A percentile compares a stretch with the other conserved stretches of the same genome.
Evolutionary conservation across 768 basidiomycete species (phyloP).

Genomic region (Kwoniella europaea): DNA sequence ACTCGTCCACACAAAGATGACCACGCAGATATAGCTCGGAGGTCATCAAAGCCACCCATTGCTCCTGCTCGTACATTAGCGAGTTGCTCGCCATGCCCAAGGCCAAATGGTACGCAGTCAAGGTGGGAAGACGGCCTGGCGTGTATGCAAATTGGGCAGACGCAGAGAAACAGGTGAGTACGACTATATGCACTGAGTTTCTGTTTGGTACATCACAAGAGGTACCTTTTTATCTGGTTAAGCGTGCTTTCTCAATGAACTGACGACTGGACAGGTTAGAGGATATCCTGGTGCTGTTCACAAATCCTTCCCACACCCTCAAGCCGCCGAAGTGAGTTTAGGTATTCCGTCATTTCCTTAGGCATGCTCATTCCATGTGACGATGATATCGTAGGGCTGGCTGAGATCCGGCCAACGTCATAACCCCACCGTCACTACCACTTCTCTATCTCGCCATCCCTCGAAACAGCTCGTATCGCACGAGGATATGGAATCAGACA

Average conservation of each 20-base stretch:
- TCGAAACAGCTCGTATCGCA: neutral
- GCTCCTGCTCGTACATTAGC: too few species aligned
- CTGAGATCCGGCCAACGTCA: neutral
- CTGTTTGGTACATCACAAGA: too few species aligned
- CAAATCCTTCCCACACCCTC: constrained; percentile 27
- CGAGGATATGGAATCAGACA: neutral
- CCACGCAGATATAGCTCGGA: neutral
- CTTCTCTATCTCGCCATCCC: neutral
- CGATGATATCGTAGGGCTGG: neutral
- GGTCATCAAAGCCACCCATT: too few species aligned
- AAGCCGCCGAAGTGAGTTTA: constrained; percentile 40
- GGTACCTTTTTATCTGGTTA: too few species aligned
- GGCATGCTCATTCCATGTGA: neutral
- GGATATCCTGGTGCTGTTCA: constrained; percentile 41
- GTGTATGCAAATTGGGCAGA: constrained; percentile 46
- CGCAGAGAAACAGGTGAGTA: constrained; percentile 40
- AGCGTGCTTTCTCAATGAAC: neutral
- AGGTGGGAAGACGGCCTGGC: constrained; percentile 38
- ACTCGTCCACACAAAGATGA: neutral
- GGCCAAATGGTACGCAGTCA: constrained; percentile 43
- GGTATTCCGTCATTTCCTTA: neutral
- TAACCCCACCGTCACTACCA: neutral
- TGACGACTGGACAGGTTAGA: constrained; percentile 11
- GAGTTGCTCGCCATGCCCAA: constrained; percentile 19
- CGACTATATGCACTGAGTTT: too few species aligned